Percentiles rank a stretch among this genome's conserved stretches.
Evolutionary conservation across 306 rosid genomes (phyloP).

Genomic region (Gynostemma pentaphyllum): DNA sequence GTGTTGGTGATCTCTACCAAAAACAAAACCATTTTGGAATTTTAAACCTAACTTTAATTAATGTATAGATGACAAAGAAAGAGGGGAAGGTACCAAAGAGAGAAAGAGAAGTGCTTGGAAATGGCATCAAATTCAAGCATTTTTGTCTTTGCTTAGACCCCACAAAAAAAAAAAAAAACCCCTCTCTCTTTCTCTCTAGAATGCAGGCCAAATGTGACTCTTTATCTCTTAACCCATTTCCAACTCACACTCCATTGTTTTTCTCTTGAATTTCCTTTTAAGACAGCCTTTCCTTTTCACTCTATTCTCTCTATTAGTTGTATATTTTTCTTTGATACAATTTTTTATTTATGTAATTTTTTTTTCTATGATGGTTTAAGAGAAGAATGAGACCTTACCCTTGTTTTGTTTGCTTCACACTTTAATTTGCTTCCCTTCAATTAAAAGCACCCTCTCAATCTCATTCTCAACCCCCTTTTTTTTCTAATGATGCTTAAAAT

Average conservation of each 20-base stretch:
- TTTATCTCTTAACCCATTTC: background rate
- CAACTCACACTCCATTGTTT: slow-evolving; percentile 7
- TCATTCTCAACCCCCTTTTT: no score
- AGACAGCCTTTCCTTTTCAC: slow-evolving; percentile 9
- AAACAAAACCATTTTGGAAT: background rate
- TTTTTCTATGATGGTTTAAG: slow-evolving; percentile 1
- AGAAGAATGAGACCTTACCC: background rate
- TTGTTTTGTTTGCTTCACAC: slow-evolving; percentile 6
- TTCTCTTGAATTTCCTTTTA: slow-evolving; percentile 1
- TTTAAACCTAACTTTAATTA: slow-evolving; percentile 6
- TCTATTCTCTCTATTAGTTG: slow-evolving; percentile 11
- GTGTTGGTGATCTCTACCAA: slow-evolving; percentile 1
- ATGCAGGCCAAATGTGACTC: slow-evolving; percentile 2
- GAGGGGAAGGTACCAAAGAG: background rate
- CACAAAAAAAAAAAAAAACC: background rate
- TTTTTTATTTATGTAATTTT: background rate
- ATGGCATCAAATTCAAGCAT: slow-evolving; percentile 1
- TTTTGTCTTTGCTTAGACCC: slow-evolving; percentile 9
- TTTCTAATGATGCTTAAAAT: background rate
- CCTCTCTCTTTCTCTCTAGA: background rate
- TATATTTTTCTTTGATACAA: slow-evolving; percentile 4
- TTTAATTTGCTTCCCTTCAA: background rate
- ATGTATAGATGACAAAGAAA: background rate
- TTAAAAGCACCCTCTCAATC: background rate
- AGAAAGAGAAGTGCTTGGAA: background rate